Conservation (phyloP, 768 basidiomycete genomes). For the Phlebiopsis flavidoalba region DNA sequence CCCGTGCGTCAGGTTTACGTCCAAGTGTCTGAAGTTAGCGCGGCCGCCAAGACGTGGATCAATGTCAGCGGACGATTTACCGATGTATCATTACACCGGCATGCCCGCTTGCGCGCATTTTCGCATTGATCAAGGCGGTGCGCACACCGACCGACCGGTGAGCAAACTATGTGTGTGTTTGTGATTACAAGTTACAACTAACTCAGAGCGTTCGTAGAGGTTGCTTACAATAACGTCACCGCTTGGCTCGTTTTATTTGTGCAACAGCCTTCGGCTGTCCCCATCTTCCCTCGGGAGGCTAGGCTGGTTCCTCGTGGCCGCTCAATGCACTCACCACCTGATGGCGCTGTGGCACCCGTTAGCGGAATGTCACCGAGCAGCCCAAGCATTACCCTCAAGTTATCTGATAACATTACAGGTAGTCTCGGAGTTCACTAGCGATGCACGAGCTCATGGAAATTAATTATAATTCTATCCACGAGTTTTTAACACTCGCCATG, state of each 20-base stretch:
- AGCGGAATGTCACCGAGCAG: not conserved
- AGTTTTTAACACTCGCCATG: too few relatives aligned
- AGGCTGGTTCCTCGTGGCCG: not conserved
- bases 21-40: not conserved
- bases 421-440: too few relatives aligned
- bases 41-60: not conserved
- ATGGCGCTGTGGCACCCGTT: not conserved
- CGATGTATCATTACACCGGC: not conserved
- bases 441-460: too few relatives aligned
- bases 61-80: too few relatives aligned
- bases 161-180: not conserved
- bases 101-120: not conserved
- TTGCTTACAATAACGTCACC: not conserved
- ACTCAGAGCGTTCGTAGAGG: not conserved
- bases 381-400: not conserved
- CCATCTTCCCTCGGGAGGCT: too few relatives aligned
- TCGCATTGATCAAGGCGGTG: not conserved
- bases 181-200: not conserved
- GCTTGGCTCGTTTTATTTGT: too few relatives aligned
- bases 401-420: not conserved
- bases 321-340: not conserved
- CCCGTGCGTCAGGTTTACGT: not conserved
- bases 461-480: too few relatives aligned
- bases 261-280: too few relatives aligned
- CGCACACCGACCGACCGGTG: not conserved